Percentiles rank a stretch among this genome's conserved stretches.
Conservation (phyloP, 2,329 filamentous ascomycete species). For the Apiospora aurea region DNA sequence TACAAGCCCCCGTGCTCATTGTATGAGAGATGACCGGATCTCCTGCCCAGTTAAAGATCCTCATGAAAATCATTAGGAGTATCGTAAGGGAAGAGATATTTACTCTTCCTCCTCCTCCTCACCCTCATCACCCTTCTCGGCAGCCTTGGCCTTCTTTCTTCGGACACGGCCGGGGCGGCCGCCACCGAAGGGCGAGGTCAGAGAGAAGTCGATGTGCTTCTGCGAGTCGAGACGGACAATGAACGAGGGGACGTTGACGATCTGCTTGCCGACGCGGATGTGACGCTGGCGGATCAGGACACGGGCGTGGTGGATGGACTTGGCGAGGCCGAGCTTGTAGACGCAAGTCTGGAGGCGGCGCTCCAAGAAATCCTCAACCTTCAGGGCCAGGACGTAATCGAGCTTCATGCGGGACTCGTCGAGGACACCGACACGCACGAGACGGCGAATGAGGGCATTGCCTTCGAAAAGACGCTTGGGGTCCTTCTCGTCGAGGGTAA, state of each 20-base stretch:
- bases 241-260: slow-evolving; percentile 99
- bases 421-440: slow-evolving; percentile 98
- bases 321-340: slow-evolving; percentile 99
- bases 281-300: slow-evolving; percentile 99
- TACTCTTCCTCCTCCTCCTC: slow-evolving; percentile 85
- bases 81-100: slow-evolving; percentile 39
- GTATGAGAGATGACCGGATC: slow-evolving; percentile 40
- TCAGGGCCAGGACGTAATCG: slow-evolving; percentile 99
- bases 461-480: slow-evolving; percentile 99
- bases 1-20: slow-evolving; percentile 42
- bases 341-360: slow-evolving; percentile 99
- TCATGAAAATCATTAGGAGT: slow-evolving; percentile 34
- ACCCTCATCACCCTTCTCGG: slow-evolving; percentile 81
- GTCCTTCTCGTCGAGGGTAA: slow-evolving; percentile 99
- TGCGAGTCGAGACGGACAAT: slow-evolving; percentile 99
- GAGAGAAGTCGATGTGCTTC: slow-evolving; percentile 99
- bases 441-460: slow-evolving; percentile 99
- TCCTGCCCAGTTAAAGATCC: slow-evolving; percentile 41
- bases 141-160: slow-evolving; percentile 99
- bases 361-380: slow-evolving; percentile 99
- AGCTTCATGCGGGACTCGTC: slow-evolving; percentile 99
- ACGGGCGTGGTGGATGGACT: slow-evolving; percentile 99
- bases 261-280: slow-evolving; percentile 99
- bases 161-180: slow-evolving; percentile 96
- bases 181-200: slow-evolving; percentile 97